Evolutionary conservation across 495 filamentous ascomycete genomes (phyloP).

Genomic region (Annulohypoxylon maeteangense): DNA sequence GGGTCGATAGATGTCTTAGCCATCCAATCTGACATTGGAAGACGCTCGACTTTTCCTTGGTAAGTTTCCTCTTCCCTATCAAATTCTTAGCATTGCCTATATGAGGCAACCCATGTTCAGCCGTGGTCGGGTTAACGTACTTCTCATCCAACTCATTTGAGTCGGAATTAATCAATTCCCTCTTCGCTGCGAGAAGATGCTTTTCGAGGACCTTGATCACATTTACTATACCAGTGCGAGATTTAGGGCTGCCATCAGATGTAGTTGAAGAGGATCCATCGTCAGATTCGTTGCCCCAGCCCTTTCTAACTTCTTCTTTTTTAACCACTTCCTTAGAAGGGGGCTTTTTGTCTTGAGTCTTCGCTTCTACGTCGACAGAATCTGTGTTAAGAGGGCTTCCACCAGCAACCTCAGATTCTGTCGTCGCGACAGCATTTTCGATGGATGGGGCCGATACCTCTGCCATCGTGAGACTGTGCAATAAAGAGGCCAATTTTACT

Average conservation of each 20-base stretch:
- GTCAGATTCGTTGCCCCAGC: background rate
- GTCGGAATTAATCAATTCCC: background rate
- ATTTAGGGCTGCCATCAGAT: background rate
- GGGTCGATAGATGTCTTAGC: background rate
- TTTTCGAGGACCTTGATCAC: background rate
- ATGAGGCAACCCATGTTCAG: background rate
- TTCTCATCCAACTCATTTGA: background rate
- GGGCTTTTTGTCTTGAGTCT: background rate
- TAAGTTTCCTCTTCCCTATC: background rate
- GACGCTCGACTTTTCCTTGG: background rate
- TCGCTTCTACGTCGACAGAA: background rate
- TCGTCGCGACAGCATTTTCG: background rate
- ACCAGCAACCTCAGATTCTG: background rate
- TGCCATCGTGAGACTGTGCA: background rate
- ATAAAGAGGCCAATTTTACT: background rate
- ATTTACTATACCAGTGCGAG: background rate
- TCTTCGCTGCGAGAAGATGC: background rate
- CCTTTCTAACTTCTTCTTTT: background rate
- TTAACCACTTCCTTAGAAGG: background rate
- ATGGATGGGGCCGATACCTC: background rate
- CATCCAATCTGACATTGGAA: conserved; percentile 6
- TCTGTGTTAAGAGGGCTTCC: background rate
- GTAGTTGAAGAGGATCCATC: background rate
- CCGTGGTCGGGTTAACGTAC: background rate
- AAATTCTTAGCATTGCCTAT: background rate